Conservation (phyloP, 495 filamentous ascomycete genomes). For the Penicillium arizonense region DNA sequence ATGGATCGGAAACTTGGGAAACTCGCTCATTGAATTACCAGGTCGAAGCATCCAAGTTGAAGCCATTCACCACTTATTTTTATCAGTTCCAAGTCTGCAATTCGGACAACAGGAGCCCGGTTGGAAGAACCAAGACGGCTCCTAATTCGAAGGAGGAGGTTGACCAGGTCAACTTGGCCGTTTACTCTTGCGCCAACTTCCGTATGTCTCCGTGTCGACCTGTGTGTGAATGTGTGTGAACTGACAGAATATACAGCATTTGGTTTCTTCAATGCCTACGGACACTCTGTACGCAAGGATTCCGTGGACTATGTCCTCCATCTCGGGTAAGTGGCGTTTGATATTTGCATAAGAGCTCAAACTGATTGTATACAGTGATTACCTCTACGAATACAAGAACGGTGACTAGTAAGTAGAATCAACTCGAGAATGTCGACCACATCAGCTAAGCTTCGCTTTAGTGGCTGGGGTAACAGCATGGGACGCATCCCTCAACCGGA, state of each 20-base stretch:
- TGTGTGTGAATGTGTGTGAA: conserved; percentile 52
- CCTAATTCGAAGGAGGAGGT: conserved; percentile 30
- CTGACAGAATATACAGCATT: conserved; percentile 9
- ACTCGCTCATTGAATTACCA: conserved; percentile 15
- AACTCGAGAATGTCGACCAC: background rate
- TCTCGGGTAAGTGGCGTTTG: conserved; percentile 22
- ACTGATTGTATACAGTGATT: conserved; percentile 47
- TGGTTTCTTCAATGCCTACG: conserved; percentile 23
- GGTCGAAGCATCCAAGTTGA: conserved; percentile 58
- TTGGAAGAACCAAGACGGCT: conserved; percentile 56
- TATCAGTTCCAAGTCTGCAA: conserved; percentile 57
- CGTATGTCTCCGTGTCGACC: conserved; percentile 31
- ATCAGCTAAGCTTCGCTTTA: background rate
- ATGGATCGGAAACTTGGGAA: background rate
- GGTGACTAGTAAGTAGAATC: conserved; percentile 45
- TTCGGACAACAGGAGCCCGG: conserved; percentile 39
- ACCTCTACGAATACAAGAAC: conserved; percentile 64
- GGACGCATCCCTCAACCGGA: conserved; percentile 35
- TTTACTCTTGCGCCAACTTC: conserved; percentile 58
- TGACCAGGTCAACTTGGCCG: conserved; percentile 47
- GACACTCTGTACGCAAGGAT: conserved; percentile 55
- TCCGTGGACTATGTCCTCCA: conserved; percentile 64
- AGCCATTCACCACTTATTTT: conserved; percentile 58
- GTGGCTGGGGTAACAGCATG: conserved; percentile 1
- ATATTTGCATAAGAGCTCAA: background rate